A percentile compares a stretch with the other conserved stretches of the same genome.
Conservation (phyloP, 305 asterid genomes). For the Rubia peregrina region DNA sequence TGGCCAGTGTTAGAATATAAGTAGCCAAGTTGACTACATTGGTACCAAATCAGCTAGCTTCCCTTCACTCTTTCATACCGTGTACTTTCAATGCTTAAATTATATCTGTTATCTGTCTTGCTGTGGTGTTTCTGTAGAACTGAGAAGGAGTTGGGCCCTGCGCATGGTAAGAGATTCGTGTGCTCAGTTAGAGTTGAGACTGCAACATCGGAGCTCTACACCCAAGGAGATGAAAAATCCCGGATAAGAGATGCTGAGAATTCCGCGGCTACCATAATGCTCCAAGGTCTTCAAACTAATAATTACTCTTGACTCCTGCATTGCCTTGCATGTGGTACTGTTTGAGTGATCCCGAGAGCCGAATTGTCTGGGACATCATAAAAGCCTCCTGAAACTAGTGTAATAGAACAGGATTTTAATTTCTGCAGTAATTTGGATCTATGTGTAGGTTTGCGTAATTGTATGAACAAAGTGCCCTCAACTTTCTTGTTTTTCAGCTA, state of each 20-base stretch:
- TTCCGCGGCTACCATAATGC: conserved; percentile 79
- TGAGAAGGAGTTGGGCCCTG: conserved; percentile 28
- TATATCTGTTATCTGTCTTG: background rate
- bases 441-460: conserved; percentile 2
- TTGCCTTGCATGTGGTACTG: too few relatives aligned
- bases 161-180: conserved; percentile 22
- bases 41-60: background rate
- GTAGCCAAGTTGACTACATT: background rate
- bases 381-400: too few relatives aligned
- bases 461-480: background rate
- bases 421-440: too few relatives aligned
- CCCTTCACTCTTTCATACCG: background rate
- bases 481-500: background rate
- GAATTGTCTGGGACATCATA: too few relatives aligned
- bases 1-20: conserved; percentile 1
- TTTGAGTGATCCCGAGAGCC: too few relatives aligned
- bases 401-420: too few relatives aligned
- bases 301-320: background rate
- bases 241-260: conserved; percentile 60
- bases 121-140: conserved; percentile 20
- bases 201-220: conserved; percentile 8
- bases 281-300: conserved; percentile 24
- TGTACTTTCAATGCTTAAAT: background rate
- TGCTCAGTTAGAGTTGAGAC: conserved; percentile 25
- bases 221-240: conserved; percentile 41